Base-by-base conservation (phyloP, 1,284 basidiomycete species). In the Malassezia dermatis region DNA sequence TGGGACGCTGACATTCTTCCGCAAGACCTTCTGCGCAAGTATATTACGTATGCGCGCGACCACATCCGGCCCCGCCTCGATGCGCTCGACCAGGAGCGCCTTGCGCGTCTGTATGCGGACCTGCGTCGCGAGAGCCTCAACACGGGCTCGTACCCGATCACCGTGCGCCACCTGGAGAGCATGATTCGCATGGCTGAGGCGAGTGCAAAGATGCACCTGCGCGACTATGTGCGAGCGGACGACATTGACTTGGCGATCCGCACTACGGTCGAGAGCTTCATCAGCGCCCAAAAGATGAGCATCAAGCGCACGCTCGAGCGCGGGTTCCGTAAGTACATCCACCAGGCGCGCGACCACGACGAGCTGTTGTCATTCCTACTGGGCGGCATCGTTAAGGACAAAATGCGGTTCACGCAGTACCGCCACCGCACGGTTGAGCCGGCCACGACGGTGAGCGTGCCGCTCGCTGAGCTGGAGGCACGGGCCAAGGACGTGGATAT, bases 171-270 rank as follows among this genome's bases (percentile, higher is more conserved):
- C 73, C 77, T 99, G 58, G 94, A 99, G 78, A 91, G 88, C 73
- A 96, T 95, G 88, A 98, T 99, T 76, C 84, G 94, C 41, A 98
- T 98, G 94, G 83, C 89, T 1, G 93, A 99, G 76, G 91, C 94
- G 13, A 89, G 86, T 66, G 94, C 93, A 42, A 95, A 95, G 80
- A 98, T 99, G 93, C 86, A 91, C 56, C 78, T 99, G 60, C 81
- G 94, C 47, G 94, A 98, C 76, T 95, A 88, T 70, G 94, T 98
- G 44, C 83, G 94, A 35, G 80, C 84, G 12, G 94, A 98, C 76
- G 94, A 98, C 75, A 91, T 99, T 65, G 91, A 99, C 75, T 78
- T 96, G 49, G 93, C 94, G 2, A 96, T 99, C 64, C 88, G 89
- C 61, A 90, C 95, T 34, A 86, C 89, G 2, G 84, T 99, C 24